Base-by-base conservation (phyloP, 305 asterid genomes). In the Fraxinus angustifolia region DNA sequence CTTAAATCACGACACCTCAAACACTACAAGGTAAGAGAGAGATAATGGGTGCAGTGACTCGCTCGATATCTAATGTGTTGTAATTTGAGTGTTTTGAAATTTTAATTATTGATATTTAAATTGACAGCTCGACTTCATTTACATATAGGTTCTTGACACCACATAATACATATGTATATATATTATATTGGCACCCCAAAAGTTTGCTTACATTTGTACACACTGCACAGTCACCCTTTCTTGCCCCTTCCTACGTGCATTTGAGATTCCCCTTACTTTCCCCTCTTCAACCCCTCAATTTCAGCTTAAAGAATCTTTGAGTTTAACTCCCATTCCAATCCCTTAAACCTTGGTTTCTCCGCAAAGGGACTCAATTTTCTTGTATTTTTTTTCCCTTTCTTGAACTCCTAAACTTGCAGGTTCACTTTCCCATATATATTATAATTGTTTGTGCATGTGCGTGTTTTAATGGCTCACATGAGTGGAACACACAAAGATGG, bases 401-500 rank as follows among this genome's bases (percentile, higher is more conserved):
- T 74, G 86, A 75, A 42, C 83, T 77, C 76, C 65, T 72, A 80
- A 75, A 67, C 65, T 45, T 45, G 62, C 38, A 40, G 58, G 26
- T 33, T 30, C 50, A 8, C 34, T 73, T 11, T 36, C 19, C 10
- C 33, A 73, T 19, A 21, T n/a, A 14, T n/a, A 38, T 28, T 45
- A 36, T 75, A 30, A 33, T 35, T 60, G 2, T 60, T 60, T 65
- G 85, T 86, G 90, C 89, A 86, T 86, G 88, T 83, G 56, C 82
- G 53, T 77, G 80, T 45, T 78, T 58, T 23, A 21, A 90, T 90
- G 93, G 91, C 87, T 62, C 77, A 86, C 77, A 85, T 90, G 33
- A 86, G 90, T 83, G 91, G 91, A 83, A 71, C 65, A 8, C 86
- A 76, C 31, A 87, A 81, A 76, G 91, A 90, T 45, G 90, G 86